Conservation (phyloP, 441 rosid genomes). For the Bocquillonia castaneifolia region DNA sequence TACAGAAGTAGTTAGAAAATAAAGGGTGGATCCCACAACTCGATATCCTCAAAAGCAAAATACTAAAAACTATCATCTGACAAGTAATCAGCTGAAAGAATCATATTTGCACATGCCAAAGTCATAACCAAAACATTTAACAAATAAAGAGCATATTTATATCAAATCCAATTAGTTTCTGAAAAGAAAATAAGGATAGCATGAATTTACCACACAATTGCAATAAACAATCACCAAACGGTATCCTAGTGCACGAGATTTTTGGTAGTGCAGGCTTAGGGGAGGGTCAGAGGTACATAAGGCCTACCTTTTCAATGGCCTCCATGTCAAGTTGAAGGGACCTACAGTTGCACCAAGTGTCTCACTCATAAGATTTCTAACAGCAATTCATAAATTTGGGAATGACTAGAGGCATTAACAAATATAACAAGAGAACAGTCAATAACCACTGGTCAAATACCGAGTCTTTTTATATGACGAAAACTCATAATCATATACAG, state of each 20-base stretch:
- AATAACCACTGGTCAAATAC: not conserved
- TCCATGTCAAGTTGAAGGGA: not conserved
- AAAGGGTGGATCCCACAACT: not conserved
- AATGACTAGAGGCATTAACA: conserved; percentile 1
- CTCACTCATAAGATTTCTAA: not conserved
- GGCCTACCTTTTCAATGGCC: not conserved
- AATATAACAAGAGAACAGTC: not conserved
- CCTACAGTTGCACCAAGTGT: not conserved
- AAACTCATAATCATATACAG: no score
- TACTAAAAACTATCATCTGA: not conserved
- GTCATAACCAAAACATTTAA: not conserved
- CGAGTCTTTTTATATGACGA: not conserved
- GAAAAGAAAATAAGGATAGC: not conserved
- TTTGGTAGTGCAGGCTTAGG: not conserved
- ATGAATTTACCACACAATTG: not conserved
- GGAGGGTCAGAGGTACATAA: not conserved
- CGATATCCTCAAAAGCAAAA: not conserved
- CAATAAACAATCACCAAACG: not conserved
- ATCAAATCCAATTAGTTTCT: conserved; percentile 6
- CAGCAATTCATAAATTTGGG: not conserved
- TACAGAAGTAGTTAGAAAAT: conserved; percentile 13
- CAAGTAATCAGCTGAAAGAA: not conserved
- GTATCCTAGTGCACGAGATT: not conserved
- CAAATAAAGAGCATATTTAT: not conserved
- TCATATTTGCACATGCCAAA: conserved; percentile 4